phyloP scores from a whole-genome alignment of 2,329 filamentous ascomycete genomes.

The Neurospora sp. region DNA sequence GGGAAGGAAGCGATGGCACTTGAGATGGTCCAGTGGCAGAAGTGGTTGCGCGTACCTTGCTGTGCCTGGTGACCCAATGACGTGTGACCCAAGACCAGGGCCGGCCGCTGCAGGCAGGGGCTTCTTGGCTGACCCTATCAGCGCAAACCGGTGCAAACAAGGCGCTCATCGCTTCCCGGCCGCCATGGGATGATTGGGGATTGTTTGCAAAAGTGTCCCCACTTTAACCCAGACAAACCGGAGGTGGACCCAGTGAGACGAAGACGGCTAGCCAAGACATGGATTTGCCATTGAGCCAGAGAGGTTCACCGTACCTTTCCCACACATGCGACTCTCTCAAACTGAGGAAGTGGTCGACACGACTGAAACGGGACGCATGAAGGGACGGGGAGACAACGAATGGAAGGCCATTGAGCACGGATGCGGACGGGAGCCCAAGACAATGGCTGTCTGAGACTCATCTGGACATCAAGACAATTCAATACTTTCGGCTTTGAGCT shows the following conservation, averaged over 20 bases:
- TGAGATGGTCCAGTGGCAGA: not conserved
- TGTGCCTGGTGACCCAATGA: constrained; percentile 6
- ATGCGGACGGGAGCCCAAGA: not conserved
- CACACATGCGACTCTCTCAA: not conserved
- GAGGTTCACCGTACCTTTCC: not conserved
- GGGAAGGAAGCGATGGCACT: not conserved
- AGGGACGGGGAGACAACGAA: not conserved
- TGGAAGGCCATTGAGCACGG: not conserved
- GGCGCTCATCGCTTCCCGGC: not conserved
- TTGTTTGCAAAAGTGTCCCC: not conserved
- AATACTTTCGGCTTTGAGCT: not conserved
- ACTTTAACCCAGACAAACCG: not conserved
- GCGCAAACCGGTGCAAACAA: not conserved
- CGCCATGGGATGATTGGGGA: not conserved
- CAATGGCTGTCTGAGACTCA: not conserved
- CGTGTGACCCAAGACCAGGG: constrained; percentile 1
- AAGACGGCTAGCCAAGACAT: not conserved
- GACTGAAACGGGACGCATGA: not conserved
- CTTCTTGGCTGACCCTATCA: not conserved
- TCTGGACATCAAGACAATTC: not conserved
- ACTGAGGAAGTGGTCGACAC: not conserved
- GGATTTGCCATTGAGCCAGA: not conserved
- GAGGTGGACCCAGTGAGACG: not conserved
- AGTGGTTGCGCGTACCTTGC: not conserved
- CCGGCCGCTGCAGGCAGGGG: not conserved